phyloP scores from a whole-genome alignment of 1,284 basidiomycete species.

The Austroboletus niveus region DNA sequence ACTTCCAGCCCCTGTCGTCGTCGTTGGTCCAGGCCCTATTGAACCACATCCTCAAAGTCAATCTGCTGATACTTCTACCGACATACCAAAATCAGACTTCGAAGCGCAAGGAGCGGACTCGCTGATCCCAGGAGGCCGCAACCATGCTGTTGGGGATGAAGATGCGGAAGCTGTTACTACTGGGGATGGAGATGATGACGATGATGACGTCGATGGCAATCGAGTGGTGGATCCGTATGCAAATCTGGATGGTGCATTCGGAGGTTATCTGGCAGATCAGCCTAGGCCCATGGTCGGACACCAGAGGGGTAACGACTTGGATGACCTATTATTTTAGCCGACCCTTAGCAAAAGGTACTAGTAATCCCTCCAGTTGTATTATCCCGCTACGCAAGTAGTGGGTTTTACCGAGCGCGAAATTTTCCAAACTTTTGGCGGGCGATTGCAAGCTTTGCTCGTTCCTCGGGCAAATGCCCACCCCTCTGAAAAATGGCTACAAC shows the following conservation, averaged over 20 bases:
- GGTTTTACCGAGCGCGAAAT: no score
- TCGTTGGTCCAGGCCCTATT: slow-evolving; percentile 67
- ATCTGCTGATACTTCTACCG: slow-evolving; percentile 23
- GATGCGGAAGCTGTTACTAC: slow-evolving; percentile 21
- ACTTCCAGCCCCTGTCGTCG: slow-evolving; percentile 47
- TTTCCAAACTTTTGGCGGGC: no score
- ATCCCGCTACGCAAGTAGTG: not conserved
- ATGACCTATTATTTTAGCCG: slow-evolving; percentile 54
- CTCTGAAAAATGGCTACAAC: no score
- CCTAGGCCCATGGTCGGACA: slow-evolving; percentile 51
- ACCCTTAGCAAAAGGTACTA: not conserved
- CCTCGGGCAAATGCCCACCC: no score
- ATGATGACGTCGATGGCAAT: slow-evolving; percentile 34
- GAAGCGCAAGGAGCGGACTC: slow-evolving; percentile 10
- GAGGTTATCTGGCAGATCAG: slow-evolving; percentile 61
- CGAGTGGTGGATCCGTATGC: slow-evolving; percentile 66
- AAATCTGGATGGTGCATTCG: slow-evolving; percentile 69
- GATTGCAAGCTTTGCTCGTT: no score
- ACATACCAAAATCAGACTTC: slow-evolving; percentile 17
- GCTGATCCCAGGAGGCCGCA: not conserved
- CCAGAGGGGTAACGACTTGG: slow-evolving; percentile 32
- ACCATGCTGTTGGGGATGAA: slow-evolving; percentile 9
- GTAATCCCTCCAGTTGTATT: not conserved
- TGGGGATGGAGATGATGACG: slow-evolving; percentile 31
- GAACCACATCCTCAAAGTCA: slow-evolving; percentile 40